Evolutionary conservation across 768 basidiomycete genomes (phyloP), one percentile per base, ranked within the genome.

Genomic region (Coprinopsis strossmayeri): DNA sequence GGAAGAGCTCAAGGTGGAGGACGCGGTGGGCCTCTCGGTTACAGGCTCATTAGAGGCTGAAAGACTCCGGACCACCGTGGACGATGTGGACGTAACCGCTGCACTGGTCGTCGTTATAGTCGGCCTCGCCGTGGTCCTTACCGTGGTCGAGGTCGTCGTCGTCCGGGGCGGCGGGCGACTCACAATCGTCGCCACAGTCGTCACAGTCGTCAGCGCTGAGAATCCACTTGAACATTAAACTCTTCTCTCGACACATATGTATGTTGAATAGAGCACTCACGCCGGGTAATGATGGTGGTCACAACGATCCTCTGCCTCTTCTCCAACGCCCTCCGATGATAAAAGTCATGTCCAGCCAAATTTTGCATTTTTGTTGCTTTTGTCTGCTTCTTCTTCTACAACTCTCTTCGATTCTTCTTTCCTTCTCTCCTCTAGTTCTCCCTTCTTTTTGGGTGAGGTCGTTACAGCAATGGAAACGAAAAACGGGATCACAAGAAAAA

Each of bases 201-300:
- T 38, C 35, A 18, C 9, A 18, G 35, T 17, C 18, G 18, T 11
- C 17, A 7, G 15, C 9, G 9, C 30, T 15, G 15, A 32, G 30
- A 7, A 10, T 18, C 35, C 9, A 5, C 35, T 38, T 15, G 15
- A 32, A 15, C 30, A 18, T 38, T 17, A 38, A 17, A 10, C 35
- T 11, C 35, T 18, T 18, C 35, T 5, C 17, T 11, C 35, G 10
- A 38, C 18, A 21, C 21, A 42, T 4, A 26, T n/a, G n/a, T n/a
- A n/a, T n/a, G n/a, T n/a, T n/a, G n/a, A 42, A 25, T 24, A 42
- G 9, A 42, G 25, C 11, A 49, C 48, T 28, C 20, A 49, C 48
- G 48, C 11, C 39, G 26, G 25, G 39, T 49, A 42, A 49, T 49
- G n/a, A 25, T 25, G 3, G 48, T 49, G 13, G 41, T 43, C 3